Base-by-base conservation (phyloP, 306 rosid species). In the Cicer judaicum region DNA sequence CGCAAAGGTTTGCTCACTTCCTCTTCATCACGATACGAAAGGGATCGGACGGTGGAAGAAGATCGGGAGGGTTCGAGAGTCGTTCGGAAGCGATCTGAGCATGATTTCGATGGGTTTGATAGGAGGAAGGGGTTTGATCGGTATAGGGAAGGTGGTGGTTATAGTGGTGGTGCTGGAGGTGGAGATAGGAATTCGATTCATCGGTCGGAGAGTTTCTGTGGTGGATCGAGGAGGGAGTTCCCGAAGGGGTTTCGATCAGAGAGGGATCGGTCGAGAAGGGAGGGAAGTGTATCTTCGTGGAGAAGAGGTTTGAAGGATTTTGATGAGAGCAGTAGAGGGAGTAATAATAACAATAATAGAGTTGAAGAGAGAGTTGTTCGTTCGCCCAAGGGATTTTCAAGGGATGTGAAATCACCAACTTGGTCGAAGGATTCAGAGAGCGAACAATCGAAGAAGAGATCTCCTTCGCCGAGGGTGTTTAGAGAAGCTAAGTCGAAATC, bases 221-320 rank as follows among this genome's bases (percentile, higher is more conserved):
- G 87, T 5, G 96, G 87, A 5, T 56, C 89, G 0, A 84, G 96
- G 81, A 87, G 96, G 82, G 98, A 91, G 65, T 88, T 88, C 72
- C 97, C 98, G 5, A 94, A 94, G 78, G 95, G 98, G 21, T 94
- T 90, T 70, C 88, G 98, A 74, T 94, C 98, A 55, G 98, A 94
- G 91, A 84, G 98, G 68, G 98, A 94, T 54, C 83, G 97, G 68
- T 65, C 96, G 2, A 60, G 97, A 63, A 86, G 95, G 8, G 98
- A 91, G 56, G 93, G 90, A 1, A 91, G 96, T 13, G 94, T 84
- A n/a, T 77, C 93, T 2, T 94, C 98, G 2, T 91, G 98, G 98
- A 82, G 98, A 55, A 79, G 96, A 81, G 90, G 89, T 19, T 80
- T 78, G 41, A 91, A 91, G 86, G 98, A 93, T 80, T 88, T 87